Conservation (phyloP, 192 early-diverging fungal species). For the Gamsiella multidivaricata region DNA sequence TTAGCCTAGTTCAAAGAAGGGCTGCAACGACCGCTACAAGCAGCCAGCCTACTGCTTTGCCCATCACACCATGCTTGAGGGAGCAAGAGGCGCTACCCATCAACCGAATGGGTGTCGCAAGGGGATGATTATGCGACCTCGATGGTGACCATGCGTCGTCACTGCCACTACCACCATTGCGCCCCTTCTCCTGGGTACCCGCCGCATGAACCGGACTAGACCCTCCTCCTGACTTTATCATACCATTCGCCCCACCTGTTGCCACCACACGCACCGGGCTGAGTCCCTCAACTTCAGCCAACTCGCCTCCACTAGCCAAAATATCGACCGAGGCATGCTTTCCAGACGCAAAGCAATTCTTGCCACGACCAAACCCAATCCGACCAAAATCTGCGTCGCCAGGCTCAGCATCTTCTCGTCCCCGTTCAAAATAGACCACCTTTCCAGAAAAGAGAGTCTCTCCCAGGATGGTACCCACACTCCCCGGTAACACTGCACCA, state of each 20-base stretch:
- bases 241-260: constrained; percentile 16
- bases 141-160: too few relatives aligned
- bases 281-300: neutral
- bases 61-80: neutral
- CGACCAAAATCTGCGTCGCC: constrained; percentile 42
- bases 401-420: constrained; percentile 20
- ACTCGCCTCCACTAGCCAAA: constrained; percentile 11
- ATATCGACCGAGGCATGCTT: constrained; percentile 32
- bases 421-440: constrained; percentile 43
- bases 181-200: neutral
- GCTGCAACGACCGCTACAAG: neutral
- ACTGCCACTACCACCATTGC: neutral
- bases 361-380: constrained; percentile 42
- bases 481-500: constrained; percentile 37
- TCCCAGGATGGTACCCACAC: constrained; percentile 45
- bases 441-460: constrained; percentile 46
- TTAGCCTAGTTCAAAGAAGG: neutral
- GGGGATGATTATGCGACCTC: constrained; percentile 13
- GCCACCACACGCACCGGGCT: constrained; percentile 27
- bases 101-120: constrained; percentile 26
- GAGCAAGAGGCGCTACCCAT: constrained; percentile 23
- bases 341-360: constrained; percentile 42
- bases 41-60: neutral
- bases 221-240: neutral
- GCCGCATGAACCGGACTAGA: neutral